Percentiles rank a stretch among this genome's conserved stretches.
Conservation (phyloP, 2,329 filamentous ascomycete genomes). For the Grosmannia huntii region DNA sequence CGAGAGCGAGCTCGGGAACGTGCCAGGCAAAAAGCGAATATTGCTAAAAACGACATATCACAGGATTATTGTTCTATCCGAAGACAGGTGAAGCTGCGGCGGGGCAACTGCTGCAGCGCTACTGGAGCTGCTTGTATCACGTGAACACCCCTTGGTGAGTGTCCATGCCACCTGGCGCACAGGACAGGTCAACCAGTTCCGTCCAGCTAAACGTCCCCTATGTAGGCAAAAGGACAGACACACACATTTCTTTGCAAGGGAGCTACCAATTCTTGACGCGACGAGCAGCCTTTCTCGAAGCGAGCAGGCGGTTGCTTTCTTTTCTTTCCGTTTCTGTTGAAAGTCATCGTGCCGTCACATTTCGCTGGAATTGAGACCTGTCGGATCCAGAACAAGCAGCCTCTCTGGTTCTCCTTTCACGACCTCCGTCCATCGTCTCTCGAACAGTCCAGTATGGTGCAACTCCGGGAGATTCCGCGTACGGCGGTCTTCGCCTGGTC, state of each 20-base stretch:
- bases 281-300: constrained; percentile 1
- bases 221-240: constrained; percentile 8
- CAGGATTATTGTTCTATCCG: not conserved
- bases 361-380: not conserved
- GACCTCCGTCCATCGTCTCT: not conserved
- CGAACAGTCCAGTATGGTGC: constrained; percentile 55
- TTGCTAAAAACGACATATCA: not conserved
- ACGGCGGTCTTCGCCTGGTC: constrained; percentile 98
- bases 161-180: constrained; percentile 7
- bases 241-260: not conserved
- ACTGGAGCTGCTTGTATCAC: constrained; percentile 2
- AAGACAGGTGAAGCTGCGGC: not conserved
- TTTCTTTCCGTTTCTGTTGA: not conserved
- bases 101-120: not conserved
- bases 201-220: not conserved
- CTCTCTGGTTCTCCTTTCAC: not conserved
- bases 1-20: not conserved
- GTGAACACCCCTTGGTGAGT: not conserved
- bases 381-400: no score
- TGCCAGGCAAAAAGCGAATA: not conserved
- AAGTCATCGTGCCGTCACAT: not conserved
- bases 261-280: not conserved
- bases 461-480: constrained; percentile 88
- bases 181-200: constrained; percentile 10
- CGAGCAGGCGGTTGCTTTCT: not conserved